Conservation (phyloP, 2,329 filamentous ascomycete species). For the Metarhizium anisopliae region DNA sequence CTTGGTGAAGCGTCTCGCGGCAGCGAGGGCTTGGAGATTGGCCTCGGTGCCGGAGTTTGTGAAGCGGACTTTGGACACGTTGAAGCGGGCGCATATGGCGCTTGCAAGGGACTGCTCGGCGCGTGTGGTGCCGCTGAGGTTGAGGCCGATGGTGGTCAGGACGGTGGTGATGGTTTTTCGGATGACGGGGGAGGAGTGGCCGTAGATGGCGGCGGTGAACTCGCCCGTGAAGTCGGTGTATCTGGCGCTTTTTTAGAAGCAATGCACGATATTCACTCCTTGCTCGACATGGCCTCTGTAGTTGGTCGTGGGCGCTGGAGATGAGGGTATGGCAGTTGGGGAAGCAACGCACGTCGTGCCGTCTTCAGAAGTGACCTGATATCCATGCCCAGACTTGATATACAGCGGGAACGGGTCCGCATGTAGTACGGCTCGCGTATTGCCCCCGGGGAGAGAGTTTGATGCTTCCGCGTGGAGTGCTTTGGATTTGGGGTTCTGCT, state of each 20-base stretch:
- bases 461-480: constrained; percentile 28
- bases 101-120: constrained; percentile 43
- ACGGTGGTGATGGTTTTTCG: constrained; percentile 35
- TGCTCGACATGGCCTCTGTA: no score
- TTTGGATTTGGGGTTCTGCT: constrained; percentile 29
- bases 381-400: constrained; percentile 27
- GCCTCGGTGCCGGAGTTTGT: constrained; percentile 60
- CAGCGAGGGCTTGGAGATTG: constrained; percentile 49
- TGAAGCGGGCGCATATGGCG: constrained; percentile 44
- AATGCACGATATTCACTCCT: no score
- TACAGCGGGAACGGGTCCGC: constrained; percentile 34
- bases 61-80: constrained; percentile 48
- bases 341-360: constrained; percentile 21
- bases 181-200: constrained; percentile 52
- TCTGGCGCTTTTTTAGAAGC: constrained; percentile 12
- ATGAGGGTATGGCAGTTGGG: no score
- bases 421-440: constrained; percentile 35
- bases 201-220: constrained; percentile 56
- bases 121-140: constrained; percentile 41
- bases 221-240: constrained; percentile 56
- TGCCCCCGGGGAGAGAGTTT: constrained; percentile 32
- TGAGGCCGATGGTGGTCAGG: constrained; percentile 39
- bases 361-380: constrained; percentile 31
- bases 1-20: constrained; percentile 22
- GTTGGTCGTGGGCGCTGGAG: no score